These are phyloP conservation scores for Neobulgaria alba DNA, from an alignment of 2,329 filamentous ascomycete species.

Conservation along the genomic window DNA sequence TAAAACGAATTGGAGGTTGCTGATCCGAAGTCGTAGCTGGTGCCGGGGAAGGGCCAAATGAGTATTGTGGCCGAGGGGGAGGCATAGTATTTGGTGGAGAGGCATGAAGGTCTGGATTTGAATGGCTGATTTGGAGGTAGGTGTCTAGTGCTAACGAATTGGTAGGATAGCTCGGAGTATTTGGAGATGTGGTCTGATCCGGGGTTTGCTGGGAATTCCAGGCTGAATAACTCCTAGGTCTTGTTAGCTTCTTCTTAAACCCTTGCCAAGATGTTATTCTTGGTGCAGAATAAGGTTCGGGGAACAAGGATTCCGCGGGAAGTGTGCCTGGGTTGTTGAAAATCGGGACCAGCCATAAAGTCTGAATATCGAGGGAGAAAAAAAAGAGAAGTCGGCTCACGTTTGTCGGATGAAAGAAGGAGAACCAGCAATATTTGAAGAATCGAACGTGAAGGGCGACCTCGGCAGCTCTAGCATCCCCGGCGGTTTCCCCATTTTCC, in stretches of 20 bases:
- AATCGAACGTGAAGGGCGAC: constrained; percentile 28
- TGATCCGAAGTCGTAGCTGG: constrained; percentile 5
- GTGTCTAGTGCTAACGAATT: constrained; percentile 16
- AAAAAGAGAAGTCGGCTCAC: constrained; percentile 7
- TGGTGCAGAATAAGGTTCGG: too few relatives aligned
- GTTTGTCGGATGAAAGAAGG: constrained; percentile 23
- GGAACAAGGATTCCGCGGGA: too few relatives aligned
- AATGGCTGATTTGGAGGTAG: constrained; percentile 23
- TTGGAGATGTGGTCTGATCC: constrained; percentile 21
- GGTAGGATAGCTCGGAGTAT: constrained; percentile 21
- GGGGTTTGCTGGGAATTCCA: constrained; percentile 22
- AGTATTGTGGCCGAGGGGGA: constrained; percentile 8
- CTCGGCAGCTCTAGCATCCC: constrained; percentile 23
- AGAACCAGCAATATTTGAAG: constrained; percentile 20
- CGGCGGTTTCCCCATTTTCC: constrained; percentile 19
- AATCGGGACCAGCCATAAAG: too few relatives aligned
- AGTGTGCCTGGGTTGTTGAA: too few relatives aligned
- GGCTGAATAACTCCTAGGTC: constrained; percentile 20
- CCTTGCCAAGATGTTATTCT: background rate
- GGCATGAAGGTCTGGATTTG: constrained; percentile 16
- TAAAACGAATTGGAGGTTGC: constrained; percentile 20
- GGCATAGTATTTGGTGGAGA: constrained; percentile 13
- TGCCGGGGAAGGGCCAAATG: constrained; percentile 14
- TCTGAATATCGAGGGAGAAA: background rate
- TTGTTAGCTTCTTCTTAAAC: constrained; percentile 14